These are phyloP conservation scores for Magnolia kwangsiensis DNA, from an alignment of 164 flowering plant genomes.

Conservation along the genomic window DNA sequence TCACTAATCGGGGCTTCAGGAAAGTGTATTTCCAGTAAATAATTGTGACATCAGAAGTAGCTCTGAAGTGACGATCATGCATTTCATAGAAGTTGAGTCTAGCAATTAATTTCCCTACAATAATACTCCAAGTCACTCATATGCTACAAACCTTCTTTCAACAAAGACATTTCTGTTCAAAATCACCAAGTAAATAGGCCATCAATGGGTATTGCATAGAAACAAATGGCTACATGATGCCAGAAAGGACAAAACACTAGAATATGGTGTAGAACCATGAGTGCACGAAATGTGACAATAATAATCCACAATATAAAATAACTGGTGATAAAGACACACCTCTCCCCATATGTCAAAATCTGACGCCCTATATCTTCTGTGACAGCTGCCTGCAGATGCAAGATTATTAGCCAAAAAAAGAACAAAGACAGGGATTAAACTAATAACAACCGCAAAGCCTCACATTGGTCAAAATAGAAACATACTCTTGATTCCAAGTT, in stretches of 20 bases:
- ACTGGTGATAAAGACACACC: conserved; percentile 33
- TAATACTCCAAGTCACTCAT: no score
- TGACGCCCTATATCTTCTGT: conserved; percentile 91
- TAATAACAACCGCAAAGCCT: background rate
- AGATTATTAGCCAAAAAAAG: background rate
- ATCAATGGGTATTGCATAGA: no score
- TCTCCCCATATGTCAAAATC: conserved; percentile 73
- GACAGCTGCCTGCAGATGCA: conserved; percentile 54
- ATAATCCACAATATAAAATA: background rate
- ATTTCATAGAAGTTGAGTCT: no score
- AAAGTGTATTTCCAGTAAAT: no score
- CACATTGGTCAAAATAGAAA: background rate
- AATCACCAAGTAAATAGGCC: no score
- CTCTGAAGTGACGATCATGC: no score
- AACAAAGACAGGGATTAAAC: background rate
- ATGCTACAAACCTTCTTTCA: no score
- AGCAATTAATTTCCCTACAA: no score
- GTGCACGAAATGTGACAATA: background rate
- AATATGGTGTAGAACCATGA: background rate
- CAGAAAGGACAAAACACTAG: background rate
- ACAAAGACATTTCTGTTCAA: no score
- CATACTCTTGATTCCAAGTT: conserved; percentile 87
- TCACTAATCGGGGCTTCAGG: no score
- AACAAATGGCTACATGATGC: no score
- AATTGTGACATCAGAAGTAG: no score